Conservation (phyloP, 1,284 basidiomycete species). For the Fomitopsis pinicola region DNA sequence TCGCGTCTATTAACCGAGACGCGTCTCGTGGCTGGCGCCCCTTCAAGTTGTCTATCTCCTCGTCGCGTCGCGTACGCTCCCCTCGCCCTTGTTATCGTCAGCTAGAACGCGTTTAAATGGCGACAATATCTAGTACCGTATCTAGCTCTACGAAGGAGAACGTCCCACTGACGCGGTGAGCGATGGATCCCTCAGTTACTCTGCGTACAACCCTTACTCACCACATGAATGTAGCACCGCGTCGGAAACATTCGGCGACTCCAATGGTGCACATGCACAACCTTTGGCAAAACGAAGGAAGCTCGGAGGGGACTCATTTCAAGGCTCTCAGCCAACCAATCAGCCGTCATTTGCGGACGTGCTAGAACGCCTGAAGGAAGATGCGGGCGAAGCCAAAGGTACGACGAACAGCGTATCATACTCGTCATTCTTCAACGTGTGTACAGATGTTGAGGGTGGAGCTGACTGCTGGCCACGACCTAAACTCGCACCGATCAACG, state of each 20-base stretch:
- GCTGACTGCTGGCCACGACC: constrained; percentile 80
- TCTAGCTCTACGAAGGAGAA: constrained; percentile 24
- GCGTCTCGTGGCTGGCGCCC: constrained; percentile 4
- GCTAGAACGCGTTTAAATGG: constrained; percentile 7
- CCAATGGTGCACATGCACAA: constrained; percentile 23
- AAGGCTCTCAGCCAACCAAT: constrained; percentile 32
- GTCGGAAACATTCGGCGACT: constrained; percentile 19
- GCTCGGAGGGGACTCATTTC: constrained; percentile 33
- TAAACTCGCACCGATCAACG: constrained; percentile 48
- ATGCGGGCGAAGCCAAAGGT: constrained; percentile 48
- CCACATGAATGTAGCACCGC: constrained; percentile 5
- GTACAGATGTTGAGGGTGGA: constrained; percentile 61
- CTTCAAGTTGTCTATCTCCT: not conserved
- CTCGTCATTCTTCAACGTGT: not conserved
- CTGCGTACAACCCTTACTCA: constrained; percentile 1
- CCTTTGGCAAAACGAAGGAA: constrained; percentile 61
- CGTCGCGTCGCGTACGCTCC: constrained; percentile 1
- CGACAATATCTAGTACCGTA: constrained; percentile 7
- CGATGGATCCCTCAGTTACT: constrained; percentile 4
- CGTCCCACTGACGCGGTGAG: constrained; percentile 20
- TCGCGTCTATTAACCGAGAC: constrained; percentile 6
- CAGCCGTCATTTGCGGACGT: constrained; percentile 72
- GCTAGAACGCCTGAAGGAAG: constrained; percentile 70
- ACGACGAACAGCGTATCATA: constrained; percentile 3
- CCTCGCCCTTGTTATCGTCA: not conserved